Evolutionary conservation across 2,329 filamentous ascomycete genomes (phyloP), one percentile per base, ranked within the genome.

Genomic region (Cucurbitaria berberidis): DNA sequence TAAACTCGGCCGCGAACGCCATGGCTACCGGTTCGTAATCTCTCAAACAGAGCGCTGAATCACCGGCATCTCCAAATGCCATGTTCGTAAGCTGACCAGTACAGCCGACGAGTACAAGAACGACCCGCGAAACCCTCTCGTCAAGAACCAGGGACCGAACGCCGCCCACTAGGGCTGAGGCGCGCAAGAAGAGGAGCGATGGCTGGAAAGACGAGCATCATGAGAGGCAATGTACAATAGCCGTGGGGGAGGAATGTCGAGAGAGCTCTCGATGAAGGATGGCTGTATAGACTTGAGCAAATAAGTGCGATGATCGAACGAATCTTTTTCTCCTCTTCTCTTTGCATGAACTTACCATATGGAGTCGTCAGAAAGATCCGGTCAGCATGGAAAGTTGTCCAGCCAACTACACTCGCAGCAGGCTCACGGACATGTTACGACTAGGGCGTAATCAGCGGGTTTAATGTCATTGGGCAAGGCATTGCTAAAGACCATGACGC

Each of bases 31-130:
- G 93, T 98, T 86, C 78, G 86, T 84, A 46, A 11, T 29, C 43
- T 29, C 29, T 21, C 18, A 35, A 10, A 10, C 15, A 11, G 13
- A 32, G 27, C 16, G 15, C 40, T 10, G 26, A 11, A 15, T 6
- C 21, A 42, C 1, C 16, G n/a, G 19, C 30, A 15, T 26, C 11
- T 24, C 27, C 19, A n/a, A 19, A 36, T 45, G 3, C 22, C 24
- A 45, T 50, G 34, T 48, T 48, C 34, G 39, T 21, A 45, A 45
- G 35, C 67, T 74, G 45, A 74, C 60, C 27, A 34, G 32, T 34
- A 36, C 48, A 98, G 93, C 87, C 82, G 90, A 90, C 70, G 91
- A 98, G 82, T 97, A 86, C 86, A 96, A 93, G 88, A 96, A 96
- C 84, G 93, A 98, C 81, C 91, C 93, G 66, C 88, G 93, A 79